Conservation (phyloP, 2,329 filamentous ascomycete species). For the Septoria linicola region DNA sequence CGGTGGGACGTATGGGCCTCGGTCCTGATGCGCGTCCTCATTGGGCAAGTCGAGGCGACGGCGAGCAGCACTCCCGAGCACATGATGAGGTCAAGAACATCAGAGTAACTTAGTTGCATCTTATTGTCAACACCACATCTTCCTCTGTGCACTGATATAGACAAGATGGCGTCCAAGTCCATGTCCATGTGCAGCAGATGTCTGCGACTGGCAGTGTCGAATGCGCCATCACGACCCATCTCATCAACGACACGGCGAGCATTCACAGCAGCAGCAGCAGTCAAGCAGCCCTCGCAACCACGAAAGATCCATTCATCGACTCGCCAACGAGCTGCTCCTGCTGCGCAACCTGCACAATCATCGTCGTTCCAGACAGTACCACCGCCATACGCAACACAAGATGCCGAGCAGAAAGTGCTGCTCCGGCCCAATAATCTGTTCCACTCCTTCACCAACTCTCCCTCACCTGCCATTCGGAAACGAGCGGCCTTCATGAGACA, state of each 20-base stretch:
- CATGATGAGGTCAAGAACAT: constrained; percentile 7
- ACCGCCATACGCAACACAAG: constrained; percentile 16
- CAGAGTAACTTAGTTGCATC: background rate
- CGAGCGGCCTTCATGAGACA: constrained; percentile 89
- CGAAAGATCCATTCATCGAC: constrained; percentile 29
- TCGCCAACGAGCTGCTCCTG: constrained; percentile 23
- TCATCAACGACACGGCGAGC: constrained; percentile 20
- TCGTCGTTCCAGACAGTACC: background rate
- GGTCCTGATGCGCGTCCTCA: background rate
- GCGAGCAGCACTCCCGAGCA: constrained; percentile 7
- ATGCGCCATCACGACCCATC: constrained; percentile 10
- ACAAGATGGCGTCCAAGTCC: too few relatives aligned
- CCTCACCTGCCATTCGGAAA: constrained; percentile 80
- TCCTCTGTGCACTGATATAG: too few relatives aligned
- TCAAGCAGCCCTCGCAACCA: constrained; percentile 22
- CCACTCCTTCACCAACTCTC: constrained; percentile 86
- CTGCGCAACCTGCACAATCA: constrained; percentile 19
- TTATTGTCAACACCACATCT: background rate
- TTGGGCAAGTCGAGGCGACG: constrained; percentile 4
- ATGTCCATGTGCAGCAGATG: constrained; percentile 31
- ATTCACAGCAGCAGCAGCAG: constrained; percentile 25
- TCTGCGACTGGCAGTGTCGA: constrained; percentile 24
- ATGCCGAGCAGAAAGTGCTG: constrained; percentile 39
- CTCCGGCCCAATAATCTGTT: constrained; percentile 81
- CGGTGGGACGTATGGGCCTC: too few relatives aligned